Base-by-base conservation (phyloP, 768 basidiomycete genomes). In the Tylopilus plumbeoviolaceoides region DNA sequence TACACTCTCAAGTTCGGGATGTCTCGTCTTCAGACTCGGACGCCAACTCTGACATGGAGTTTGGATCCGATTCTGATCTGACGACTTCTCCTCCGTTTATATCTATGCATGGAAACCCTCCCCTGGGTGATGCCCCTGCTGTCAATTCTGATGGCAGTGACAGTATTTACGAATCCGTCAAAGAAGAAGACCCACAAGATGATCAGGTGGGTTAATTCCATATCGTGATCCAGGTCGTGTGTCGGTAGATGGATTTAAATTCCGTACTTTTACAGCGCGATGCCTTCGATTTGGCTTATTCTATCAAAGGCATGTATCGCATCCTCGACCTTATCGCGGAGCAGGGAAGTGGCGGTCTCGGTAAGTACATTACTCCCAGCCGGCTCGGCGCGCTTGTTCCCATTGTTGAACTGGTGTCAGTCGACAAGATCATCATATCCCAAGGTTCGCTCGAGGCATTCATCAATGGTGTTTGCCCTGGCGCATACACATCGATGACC, bases 361-460 rank as follows among this genome's bases (percentile, higher is more conserved):
- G 82, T 80, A 56, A 50, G 64, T 12, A 27, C 42, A 43, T 17
- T n/a, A n/a, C 17, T 12, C 12, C 11, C 14, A 20, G 9, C 44
- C 6, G 14, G 17, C 7, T 25, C 1, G 6, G 8, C 23, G 2
- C 20, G 7, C 7, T 15, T 31, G 10, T 31, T 36, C 10, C 31
- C 12, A 52, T 31, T 1, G 14, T 47, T 21, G 17, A 18, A 47
- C 10, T 46, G n/a, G 27, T 18, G 44, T 47, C 54, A 82, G 83
- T 83, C 36, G 81, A 83, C 58, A 85, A 85, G 60, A 75, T 85
- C 30, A 78, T 85, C 63, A 85, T 85, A 27, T 70, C 72, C 3
- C 80, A 82, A 61, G 66, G 73, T 3, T 76, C 79, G 2, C 66
- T 85, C 12, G 67, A 69, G 53, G 55, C 68, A 3, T 75, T 84